A percentile compares a stretch with the other conserved stretches of the same genome.
These are phyloP conservation scores for Xenoacremonium recifei DNA, from an alignment of 2,329 filamentous ascomycete species.

Conservation along the genomic window DNA sequence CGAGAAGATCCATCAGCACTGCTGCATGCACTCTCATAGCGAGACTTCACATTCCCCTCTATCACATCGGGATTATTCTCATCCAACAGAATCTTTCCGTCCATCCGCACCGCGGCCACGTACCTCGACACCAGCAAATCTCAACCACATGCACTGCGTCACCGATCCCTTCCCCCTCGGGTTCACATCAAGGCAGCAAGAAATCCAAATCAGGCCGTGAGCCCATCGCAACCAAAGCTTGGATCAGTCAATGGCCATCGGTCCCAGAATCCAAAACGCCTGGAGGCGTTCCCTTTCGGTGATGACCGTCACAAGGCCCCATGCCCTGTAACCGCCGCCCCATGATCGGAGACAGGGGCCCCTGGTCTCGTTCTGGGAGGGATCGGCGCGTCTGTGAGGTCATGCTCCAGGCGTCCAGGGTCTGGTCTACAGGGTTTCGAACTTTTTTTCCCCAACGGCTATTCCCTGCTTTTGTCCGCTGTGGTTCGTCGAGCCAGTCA, in stretches of 20 bases:
- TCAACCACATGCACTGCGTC: background rate
- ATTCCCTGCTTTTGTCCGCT: background rate
- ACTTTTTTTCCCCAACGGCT: background rate
- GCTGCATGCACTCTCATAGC: background rate
- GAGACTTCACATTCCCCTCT: background rate
- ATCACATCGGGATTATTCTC: too few species aligned
- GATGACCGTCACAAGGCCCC: too few species aligned
- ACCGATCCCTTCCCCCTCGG: background rate
- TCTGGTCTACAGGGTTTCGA: too few species aligned
- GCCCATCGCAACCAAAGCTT: background rate
- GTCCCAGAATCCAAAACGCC: background rate
- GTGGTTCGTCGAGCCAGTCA: background rate
- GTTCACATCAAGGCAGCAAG: background rate
- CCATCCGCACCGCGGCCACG: background rate
- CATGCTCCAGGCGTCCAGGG: too few species aligned
- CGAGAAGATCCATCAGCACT: background rate
- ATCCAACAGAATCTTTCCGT: background rate
- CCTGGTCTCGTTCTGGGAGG: background rate
- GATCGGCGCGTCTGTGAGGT: background rate
- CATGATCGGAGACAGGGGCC: background rate
- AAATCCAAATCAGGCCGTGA: background rate
- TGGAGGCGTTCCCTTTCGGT: background rate
- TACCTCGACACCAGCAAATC: background rate
- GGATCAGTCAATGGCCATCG: background rate
- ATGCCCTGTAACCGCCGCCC: background rate